Evolutionary conservation across 352 stramenopile species (phyloP).

Genomic region (Pythium plurisporium): DNA sequence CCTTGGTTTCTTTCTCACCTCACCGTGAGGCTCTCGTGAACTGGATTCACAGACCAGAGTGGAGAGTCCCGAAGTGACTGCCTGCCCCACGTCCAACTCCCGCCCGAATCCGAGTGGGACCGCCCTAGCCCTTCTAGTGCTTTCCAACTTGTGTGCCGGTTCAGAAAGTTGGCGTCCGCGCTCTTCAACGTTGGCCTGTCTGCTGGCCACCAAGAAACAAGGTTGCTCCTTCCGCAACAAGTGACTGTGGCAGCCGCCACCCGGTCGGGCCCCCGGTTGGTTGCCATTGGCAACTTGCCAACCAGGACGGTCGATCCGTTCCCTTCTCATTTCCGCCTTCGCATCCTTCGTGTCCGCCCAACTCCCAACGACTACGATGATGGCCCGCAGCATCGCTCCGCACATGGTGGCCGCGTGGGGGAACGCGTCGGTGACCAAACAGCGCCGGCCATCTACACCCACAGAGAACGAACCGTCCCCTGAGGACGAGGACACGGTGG

Average conservation of each 20-base stretch:
- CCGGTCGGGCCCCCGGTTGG: not conserved
- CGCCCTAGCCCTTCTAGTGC: constrained; percentile 4
- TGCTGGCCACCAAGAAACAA: not conserved
- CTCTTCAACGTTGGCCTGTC: constrained; percentile 3
- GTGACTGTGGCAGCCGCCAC: no score
- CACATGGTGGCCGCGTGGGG: constrained; percentile 29
- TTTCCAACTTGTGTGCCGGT: no score
- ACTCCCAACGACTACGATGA: not conserved
- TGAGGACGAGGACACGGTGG: constrained; percentile 17
- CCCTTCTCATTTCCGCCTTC: not conserved
- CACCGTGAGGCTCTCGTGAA: no score
- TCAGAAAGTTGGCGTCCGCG: constrained; percentile 3
- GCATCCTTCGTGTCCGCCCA: not conserved
- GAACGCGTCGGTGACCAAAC: not conserved
- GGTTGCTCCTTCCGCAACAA: constrained; percentile 9
- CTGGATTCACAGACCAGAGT: no score
- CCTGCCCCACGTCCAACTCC: no score
- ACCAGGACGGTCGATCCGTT: not conserved
- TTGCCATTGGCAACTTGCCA: not conserved
- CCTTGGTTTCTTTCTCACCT: no score
- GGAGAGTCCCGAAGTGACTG: no score
- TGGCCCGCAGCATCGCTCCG: constrained; percentile 20
- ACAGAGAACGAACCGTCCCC: constrained; percentile 3
- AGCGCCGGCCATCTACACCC: constrained; percentile 5
- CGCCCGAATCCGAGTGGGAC: no score